These are phyloP conservation scores for Spiraea crenata DNA, from an alignment of 331 rosid species.

Conservation along the genomic window DNA sequence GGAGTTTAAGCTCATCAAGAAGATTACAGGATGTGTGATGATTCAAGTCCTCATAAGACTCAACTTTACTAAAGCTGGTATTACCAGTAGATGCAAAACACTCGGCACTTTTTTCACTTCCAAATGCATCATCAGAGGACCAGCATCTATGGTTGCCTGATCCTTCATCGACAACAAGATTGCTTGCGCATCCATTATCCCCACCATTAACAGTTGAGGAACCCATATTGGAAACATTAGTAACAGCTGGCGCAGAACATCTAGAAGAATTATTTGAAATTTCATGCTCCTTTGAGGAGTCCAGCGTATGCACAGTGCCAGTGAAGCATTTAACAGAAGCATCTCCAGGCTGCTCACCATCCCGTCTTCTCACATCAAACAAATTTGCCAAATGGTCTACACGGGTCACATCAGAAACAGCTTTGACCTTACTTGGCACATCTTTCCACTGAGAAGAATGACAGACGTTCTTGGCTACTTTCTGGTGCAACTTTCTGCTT, in stretches of 20 bases:
- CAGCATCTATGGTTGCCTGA: slow-evolving; percentile 49
- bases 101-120: slow-evolving; percentile 46
- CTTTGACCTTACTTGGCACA: slow-evolving; percentile 57
- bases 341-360: slow-evolving; percentile 32
- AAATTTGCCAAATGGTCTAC: slow-evolving; percentile 30
- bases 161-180: slow-evolving; percentile 52
- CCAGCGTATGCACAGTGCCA: slow-evolving; percentile 22
- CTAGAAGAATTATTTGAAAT: slow-evolving; percentile 51
- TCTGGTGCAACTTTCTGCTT: slow-evolving; percentile 31
- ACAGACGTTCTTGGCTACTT: slow-evolving; percentile 23
- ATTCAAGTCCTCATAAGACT: slow-evolving; percentile 26
- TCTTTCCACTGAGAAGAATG: slow-evolving; percentile 59
- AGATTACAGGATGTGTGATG: slow-evolving; percentile 46
- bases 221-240: slow-evolving; percentile 44
- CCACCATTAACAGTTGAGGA: slow-evolving; percentile 40
- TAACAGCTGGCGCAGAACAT: slow-evolving; percentile 49
- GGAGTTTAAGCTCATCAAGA: slow-evolving; percentile 57
- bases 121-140: slow-evolving; percentile 52
- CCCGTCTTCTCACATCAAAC: slow-evolving; percentile 33
- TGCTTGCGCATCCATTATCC: slow-evolving; percentile 36
- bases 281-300: slow-evolving; percentile 45
- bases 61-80: slow-evolving; percentile 29
- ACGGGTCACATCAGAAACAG: slow-evolving; percentile 31
- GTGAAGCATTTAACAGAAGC: slow-evolving; percentile 27
- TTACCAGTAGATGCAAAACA: slow-evolving; percentile 34